Conservation (phyloP, 345 rosid species). For the Erodium maritimum region DNA sequence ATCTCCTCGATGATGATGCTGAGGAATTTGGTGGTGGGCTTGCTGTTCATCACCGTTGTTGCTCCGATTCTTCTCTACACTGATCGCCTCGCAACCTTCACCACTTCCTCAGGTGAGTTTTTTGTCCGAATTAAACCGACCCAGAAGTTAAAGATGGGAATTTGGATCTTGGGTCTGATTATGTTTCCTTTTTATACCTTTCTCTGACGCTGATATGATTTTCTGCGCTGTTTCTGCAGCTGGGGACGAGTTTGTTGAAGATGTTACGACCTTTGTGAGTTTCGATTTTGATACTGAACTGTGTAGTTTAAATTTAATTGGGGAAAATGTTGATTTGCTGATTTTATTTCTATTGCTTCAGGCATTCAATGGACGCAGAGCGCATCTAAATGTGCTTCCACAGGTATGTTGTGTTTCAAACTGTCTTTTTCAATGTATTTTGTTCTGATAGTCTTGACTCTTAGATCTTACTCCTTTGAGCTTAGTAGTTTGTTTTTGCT, state of each 20-base stretch:
- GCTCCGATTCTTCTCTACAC: conserved; percentile 76
- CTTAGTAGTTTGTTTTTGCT: conserved; percentile 3
- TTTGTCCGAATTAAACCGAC: too few species aligned
- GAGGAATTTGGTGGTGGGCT: conserved; percentile 49
- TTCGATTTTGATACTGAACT: neutral
- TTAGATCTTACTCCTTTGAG: conserved; percentile 20
- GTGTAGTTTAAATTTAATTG: neutral
- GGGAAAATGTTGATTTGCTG: conserved; percentile 3
- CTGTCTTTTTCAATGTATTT: neutral
- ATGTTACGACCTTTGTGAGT: conserved; percentile 46
- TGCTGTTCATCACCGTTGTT: conserved; percentile 55
- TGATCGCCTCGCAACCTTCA: conserved; percentile 38
- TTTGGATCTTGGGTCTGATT: neutral
- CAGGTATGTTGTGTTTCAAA: conserved; percentile 27
- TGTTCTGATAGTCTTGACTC: neutral
- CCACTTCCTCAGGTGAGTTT: conserved; percentile 28
- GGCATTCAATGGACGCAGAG: conserved; percentile 40
- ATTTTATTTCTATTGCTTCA: conserved; percentile 14
- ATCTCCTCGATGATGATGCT: conserved; percentile 34
- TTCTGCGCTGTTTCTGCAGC: conserved; percentile 32
- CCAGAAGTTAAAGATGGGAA: too few species aligned
- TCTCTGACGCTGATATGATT: neutral
- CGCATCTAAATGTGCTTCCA: conserved; percentile 58
- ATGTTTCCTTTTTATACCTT: neutral
- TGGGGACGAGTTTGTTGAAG: conserved; percentile 57